phyloP scores from a whole-genome alignment of 768 basidiomycete species.

The Auricularia heimuer region DNA sequence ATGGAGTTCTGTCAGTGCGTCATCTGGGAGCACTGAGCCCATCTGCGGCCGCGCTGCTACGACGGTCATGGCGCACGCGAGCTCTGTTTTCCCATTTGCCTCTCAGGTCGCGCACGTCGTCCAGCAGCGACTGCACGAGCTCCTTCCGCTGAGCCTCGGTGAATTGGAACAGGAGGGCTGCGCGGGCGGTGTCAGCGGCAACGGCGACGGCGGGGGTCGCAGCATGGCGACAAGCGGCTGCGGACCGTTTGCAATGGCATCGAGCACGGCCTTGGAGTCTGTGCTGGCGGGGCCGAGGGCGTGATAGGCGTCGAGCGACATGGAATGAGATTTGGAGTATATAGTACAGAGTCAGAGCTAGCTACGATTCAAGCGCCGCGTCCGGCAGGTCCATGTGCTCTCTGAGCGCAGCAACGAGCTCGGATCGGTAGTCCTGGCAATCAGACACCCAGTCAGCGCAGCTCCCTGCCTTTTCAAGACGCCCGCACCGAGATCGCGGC shows the following conservation, averaged over 20 bases:
- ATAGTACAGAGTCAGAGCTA: background rate
- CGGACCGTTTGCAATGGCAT: constrained; percentile 41
- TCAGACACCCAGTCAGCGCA: background rate
- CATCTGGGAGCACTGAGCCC: no score
- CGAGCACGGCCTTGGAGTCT: constrained; percentile 38
- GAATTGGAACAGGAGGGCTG: constrained; percentile 41
- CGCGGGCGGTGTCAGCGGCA: background rate
- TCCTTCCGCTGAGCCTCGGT: constrained; percentile 38
- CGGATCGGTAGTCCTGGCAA: background rate
- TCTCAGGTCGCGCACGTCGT: constrained; percentile 40
- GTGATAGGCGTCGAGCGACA: constrained; percentile 3
- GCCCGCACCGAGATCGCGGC: constrained; percentile 56
- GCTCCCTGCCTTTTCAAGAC: background rate
- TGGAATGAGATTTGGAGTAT: background rate
- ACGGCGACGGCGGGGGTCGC: background rate
- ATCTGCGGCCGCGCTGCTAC: no score
- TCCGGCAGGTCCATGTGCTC: background rate
- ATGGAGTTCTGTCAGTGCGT: no score
- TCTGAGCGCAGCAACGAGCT: background rate
- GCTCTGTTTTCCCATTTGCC: constrained; percentile 47
- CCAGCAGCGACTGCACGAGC: constrained; percentile 49
- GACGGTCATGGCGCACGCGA: constrained; percentile 7
- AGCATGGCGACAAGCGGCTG: constrained; percentile 6
- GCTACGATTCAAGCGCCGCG: no score
- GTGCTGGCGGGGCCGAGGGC: constrained; percentile 35